Evolutionary conservation across 495 filamentous ascomycete species (phyloP).

Genomic region (Hypoxylon intermedium): DNA sequence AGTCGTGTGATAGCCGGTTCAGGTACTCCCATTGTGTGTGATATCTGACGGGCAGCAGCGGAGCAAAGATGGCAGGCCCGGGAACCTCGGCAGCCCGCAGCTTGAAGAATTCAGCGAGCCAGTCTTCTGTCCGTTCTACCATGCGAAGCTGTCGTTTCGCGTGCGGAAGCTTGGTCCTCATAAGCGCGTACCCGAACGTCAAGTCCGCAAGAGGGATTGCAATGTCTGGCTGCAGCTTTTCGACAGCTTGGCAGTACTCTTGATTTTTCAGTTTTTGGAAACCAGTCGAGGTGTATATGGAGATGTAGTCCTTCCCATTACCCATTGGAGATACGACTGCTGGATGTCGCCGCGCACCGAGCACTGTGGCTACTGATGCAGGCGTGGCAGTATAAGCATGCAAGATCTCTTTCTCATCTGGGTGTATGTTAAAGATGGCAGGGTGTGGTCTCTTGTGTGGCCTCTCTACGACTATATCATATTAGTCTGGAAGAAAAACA

Average conservation of each 20-base stretch:
- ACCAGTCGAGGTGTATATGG: constrained; percentile 82
- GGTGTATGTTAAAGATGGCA: constrained; percentile 50
- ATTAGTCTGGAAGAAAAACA: constrained; percentile 54
- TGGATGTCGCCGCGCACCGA: constrained; percentile 79
- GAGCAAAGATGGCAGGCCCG: constrained; percentile 72
- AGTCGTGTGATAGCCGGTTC: constrained; percentile 64
- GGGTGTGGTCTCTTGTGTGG: constrained; percentile 41
- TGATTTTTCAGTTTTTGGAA: constrained; percentile 71
- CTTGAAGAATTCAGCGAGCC: constrained; percentile 67
- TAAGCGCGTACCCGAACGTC: constrained; percentile 47
- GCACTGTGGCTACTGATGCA: constrained; percentile 63
- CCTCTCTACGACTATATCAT: constrained; percentile 40
- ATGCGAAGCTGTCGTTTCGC: constrained; percentile 79
- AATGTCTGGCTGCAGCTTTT: constrained; percentile 77
- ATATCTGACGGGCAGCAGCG: constrained; percentile 77
- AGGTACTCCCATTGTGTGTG: constrained; percentile 79
- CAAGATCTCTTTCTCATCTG: constrained; percentile 59
- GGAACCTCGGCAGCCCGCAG: constrained; percentile 44
- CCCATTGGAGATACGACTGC: constrained; percentile 73
- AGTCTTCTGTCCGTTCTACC: constrained; percentile 81
- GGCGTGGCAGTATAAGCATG: constrained; percentile 75
- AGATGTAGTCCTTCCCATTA: constrained; percentile 75
- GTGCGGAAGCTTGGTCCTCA: constrained; percentile 55
- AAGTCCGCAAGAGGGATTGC: constrained; percentile 81
- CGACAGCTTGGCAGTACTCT: constrained; percentile 69